Conservation (phyloP, 2,329 filamentous ascomycete species). For the Penicillium sp. region DNA sequence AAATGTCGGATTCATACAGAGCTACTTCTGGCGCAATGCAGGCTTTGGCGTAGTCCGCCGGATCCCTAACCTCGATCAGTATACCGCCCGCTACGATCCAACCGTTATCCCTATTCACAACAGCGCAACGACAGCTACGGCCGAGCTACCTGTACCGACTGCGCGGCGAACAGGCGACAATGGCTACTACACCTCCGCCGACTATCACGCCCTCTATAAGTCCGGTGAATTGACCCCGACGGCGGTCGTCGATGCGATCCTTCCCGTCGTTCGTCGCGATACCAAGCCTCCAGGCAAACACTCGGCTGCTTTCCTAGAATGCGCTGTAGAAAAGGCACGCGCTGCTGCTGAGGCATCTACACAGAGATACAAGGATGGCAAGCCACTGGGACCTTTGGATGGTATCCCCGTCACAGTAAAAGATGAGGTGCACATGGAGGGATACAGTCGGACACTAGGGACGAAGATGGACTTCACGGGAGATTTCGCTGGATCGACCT, state of each 20-base stretch:
- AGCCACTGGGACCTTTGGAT: slow-evolving; percentile 72
- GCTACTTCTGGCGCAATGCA: slow-evolving; percentile 72
- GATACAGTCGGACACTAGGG: slow-evolving; percentile 71
- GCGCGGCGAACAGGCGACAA: slow-evolving; percentile 39
- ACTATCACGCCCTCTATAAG: slow-evolving; percentile 78
- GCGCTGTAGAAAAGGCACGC: slow-evolving; percentile 65
- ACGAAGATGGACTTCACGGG: slow-evolving; percentile 63
- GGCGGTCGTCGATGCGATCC: slow-evolving; percentile 71
- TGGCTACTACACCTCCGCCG: slow-evolving; percentile 71
- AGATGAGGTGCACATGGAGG: slow-evolving; percentile 75
- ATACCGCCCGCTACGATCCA: slow-evolving; percentile 60
- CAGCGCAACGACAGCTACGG: slow-evolving; percentile 14
- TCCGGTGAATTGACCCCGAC: slow-evolving; percentile 72
- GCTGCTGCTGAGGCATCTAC: slow-evolving; percentile 75
- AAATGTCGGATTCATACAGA: slow-evolving; percentile 65
- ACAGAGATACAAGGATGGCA: slow-evolving; percentile 70
- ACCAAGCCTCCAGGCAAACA: slow-evolving; percentile 62
- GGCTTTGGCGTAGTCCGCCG: slow-evolving; percentile 65
- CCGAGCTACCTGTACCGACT: slow-evolving; percentile 34
- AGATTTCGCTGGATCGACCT: slow-evolving; percentile 57
- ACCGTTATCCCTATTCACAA: slow-evolving; percentile 56
- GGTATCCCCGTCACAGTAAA: slow-evolving; percentile 85
- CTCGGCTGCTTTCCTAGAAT: slow-evolving; percentile 74
- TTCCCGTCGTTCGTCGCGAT: slow-evolving; percentile 72
- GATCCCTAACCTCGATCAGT: slow-evolving; percentile 59